Conservation (phyloP, 1,284 basidiomycete species). For the Inonotus obliquus region DNA sequence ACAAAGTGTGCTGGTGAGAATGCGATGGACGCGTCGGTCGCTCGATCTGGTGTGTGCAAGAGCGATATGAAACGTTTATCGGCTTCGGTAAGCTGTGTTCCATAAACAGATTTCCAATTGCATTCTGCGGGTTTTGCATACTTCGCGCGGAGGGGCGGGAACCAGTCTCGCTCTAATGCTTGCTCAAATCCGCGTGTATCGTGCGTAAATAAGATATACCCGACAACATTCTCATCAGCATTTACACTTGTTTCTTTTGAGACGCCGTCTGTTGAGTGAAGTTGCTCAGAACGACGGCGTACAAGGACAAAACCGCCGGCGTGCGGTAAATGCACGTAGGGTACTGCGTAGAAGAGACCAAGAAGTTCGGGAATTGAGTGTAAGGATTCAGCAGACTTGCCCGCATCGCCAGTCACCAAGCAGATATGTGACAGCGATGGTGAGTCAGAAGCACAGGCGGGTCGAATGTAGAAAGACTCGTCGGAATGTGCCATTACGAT, state of each 20-base stretch:
- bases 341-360: conserved; percentile 65
- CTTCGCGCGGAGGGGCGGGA: conserved; percentile 47
- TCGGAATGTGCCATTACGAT: not conserved
- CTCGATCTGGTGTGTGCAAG: conserved; percentile 44
- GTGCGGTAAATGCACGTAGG: conserved; percentile 62
- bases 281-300: conserved; percentile 36
- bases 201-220: conserved; percentile 55
- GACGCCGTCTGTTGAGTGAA: conserved; percentile 7
- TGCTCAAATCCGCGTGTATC: conserved; percentile 57
- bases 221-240: conserved; percentile 40
- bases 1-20: conserved; percentile 57
- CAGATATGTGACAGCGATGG: conserved; percentile 62
- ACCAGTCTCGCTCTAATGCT: conserved; percentile 49
- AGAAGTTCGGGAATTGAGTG: conserved; percentile 61
- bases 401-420: conserved; percentile 67
- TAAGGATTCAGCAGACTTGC: conserved; percentile 54
- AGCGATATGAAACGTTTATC: conserved; percentile 48
- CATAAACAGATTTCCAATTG: conserved; percentile 22
- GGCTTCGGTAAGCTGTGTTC: conserved; percentile 35
- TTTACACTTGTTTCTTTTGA: conserved; percentile 4
- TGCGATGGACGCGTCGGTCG: conserved; percentile 42
- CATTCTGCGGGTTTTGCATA: conserved; percentile 35
- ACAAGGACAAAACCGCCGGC: conserved; percentile 72
- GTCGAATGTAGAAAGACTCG: conserved; percentile 30
- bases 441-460: conserved; percentile 54